Conservation (phyloP, 306 rosid species). For the Pyrus pyrifolia region DNA sequence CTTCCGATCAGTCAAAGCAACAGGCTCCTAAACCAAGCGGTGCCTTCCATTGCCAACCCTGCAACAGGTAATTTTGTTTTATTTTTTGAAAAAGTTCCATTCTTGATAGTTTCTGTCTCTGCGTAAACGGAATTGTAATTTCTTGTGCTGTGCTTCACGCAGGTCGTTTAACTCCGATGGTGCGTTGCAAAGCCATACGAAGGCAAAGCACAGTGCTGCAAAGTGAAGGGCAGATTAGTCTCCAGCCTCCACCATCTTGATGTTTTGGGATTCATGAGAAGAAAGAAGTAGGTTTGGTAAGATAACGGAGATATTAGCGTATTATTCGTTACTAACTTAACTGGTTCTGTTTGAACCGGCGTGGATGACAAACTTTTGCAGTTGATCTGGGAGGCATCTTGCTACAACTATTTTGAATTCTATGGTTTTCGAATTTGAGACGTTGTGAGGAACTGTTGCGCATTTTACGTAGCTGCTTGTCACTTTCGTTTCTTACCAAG, state of each 20-base stretch:
- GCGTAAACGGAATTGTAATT: neutral
- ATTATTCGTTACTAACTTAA: neutral
- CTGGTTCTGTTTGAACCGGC: neutral
- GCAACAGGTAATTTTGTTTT: constrained; percentile 38
- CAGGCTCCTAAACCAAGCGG: constrained; percentile 38
- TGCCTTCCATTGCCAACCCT: constrained; percentile 44
- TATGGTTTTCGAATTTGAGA: neutral
- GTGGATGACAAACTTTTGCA: neutral
- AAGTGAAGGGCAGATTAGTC: constrained; percentile 15
- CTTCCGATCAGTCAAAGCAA: constrained; percentile 26
- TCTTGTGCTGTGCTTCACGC: constrained; percentile 1
- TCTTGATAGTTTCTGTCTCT: neutral
- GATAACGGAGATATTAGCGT: neutral
- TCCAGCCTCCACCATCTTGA: neutral
- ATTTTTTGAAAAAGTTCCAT: neutral
- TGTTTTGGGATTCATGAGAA: neutral
- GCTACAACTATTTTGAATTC: neutral
- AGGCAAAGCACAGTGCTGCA: constrained; percentile 54
- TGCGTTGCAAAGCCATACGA: constrained; percentile 54
- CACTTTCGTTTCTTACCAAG: neutral
- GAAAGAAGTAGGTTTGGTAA: neutral
- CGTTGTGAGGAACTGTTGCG: neutral
- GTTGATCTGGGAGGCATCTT: neutral
- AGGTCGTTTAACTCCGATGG: constrained; percentile 59
- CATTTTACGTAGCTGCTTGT: neutral